Percentiles rank a stretch among this genome's conserved stretches.
Evolutionary conservation across 306 rosid genomes (phyloP).

Genomic region (Casuarina equisetifolia): DNA sequence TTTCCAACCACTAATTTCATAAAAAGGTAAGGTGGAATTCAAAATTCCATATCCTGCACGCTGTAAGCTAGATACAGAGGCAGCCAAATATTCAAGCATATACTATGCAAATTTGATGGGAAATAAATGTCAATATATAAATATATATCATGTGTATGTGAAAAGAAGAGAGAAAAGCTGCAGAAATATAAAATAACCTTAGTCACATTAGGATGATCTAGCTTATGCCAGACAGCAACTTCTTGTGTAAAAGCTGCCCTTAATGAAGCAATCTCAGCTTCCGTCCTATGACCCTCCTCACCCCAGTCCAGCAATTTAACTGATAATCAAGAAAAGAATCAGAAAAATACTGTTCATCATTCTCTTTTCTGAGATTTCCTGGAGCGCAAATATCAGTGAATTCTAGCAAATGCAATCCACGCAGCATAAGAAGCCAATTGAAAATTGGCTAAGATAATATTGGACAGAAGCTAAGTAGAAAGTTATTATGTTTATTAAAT

Average conservation of each 20-base stretch:
- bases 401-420: conserved; percentile 4
- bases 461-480: background rate
- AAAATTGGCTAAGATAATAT: conserved; percentile 1
- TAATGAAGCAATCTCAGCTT: conserved; percentile 81
- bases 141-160: background rate
- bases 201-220: conserved; percentile 94
- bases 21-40: background rate
- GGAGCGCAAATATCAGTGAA: background rate
- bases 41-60: background rate
- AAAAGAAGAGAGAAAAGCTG: conserved; percentile 16
- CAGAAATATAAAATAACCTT: conserved; percentile 55
- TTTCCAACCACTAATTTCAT: background rate
- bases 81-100: conserved; percentile 1
- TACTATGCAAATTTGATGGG: conserved; percentile 9
- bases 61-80: background rate
- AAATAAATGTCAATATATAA: background rate
- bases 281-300: conserved; percentile 96
- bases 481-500: background rate
- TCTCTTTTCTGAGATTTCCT: background rate
- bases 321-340: conserved; percentile 35
- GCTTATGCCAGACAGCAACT: conserved; percentile 99
- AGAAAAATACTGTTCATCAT: conserved; percentile 25
- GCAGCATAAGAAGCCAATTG: background rate
- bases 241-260: conserved; percentile 93
- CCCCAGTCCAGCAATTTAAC: conserved; percentile 98